Evolutionary conservation across 2,329 filamentous ascomycete species (phyloP), one percentile per base, ranked within the genome.

Genomic region (Rutstroemia sp.): DNA sequence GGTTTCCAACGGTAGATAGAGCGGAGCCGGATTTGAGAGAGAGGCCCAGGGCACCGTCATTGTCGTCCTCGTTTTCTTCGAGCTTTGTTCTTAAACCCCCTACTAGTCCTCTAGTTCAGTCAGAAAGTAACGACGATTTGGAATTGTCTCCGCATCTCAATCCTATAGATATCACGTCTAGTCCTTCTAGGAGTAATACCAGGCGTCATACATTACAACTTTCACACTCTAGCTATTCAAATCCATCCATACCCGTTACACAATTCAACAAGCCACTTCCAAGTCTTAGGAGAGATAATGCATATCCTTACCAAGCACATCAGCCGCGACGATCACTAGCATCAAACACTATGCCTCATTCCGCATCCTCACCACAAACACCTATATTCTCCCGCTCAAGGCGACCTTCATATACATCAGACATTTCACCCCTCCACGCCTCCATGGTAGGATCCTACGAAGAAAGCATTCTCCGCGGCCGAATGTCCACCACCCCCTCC

Each of bases 391-490:
- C 79, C 8, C 77, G 79, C 3, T 75, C 82, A 2, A 79, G 90
- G 45, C 76, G 81, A 8, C 85, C 86, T 0, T 96, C 92, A 0
- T 76, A 89, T 47, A 79, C 82, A 16, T 84, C 86, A 0, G 92
- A 96, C 47, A 74, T 78, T 2, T 90, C 90, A 2, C 86, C 90
- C 4, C 75, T 94, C 27, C 88, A 92, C 56, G 92, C 92, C 8
- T 92, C 92, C 3, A 95, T 99, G 88, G 92, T 97, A 2, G 94
- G 94, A 2, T 96, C 92, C 1, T 99, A 96, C 65, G 94, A 99
- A 72, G 94, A 99, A 73, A 96, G 91, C 27, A 96, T 99, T 59
- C 76, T 99, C 2, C 85, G 90, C 48, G 94, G 94, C 41, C 84
- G 94, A 60, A 99, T 99, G 94, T 97, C 94, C 27, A 96, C 92